These are phyloP conservation scores for Stenogyne calaminthoides DNA, from an alignment of 305 asterid genomes.

Conservation along the genomic window DNA sequence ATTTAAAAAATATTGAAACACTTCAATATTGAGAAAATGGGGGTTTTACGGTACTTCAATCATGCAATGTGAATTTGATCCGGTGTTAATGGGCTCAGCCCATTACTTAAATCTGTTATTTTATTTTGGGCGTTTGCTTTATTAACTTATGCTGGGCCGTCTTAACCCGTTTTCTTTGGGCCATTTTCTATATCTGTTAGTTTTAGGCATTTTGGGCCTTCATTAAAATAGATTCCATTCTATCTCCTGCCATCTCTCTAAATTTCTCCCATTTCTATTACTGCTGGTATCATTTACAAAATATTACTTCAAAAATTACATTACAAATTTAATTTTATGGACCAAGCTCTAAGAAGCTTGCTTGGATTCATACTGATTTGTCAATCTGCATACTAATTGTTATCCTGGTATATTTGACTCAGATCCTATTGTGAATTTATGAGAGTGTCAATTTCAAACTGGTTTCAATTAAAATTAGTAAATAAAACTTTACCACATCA, in stretches of 20 bases:
- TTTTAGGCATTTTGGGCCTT: not conserved
- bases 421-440: too few relatives aligned
- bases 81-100: not conserved
- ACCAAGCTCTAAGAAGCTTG: not conserved
- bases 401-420: too few relatives aligned
- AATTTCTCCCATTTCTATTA: not conserved
- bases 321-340: not conserved
- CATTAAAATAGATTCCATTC: not conserved
- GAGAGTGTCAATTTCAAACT: too few relatives aligned
- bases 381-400: too few relatives aligned
- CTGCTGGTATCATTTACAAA: not conserved
- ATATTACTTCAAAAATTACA: not conserved
- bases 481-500: too few relatives aligned
- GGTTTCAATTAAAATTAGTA: too few relatives aligned
- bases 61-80: not conserved
- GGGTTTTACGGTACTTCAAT: not conserved
- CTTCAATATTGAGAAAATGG: not conserved
- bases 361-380: too few relatives aligned
- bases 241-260: not conserved
- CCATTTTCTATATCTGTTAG: too few relatives aligned
- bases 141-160: not conserved
- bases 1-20: too few relatives aligned
- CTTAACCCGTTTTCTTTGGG: too few relatives aligned
- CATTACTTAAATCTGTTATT: not conserved
- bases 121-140: not conserved